A percentile compares a stretch with the other conserved stretches of the same genome.
Evolutionary conservation across 2,329 filamentous ascomycete species (phyloP).

Genomic region (Cladosporium phlei): DNA sequence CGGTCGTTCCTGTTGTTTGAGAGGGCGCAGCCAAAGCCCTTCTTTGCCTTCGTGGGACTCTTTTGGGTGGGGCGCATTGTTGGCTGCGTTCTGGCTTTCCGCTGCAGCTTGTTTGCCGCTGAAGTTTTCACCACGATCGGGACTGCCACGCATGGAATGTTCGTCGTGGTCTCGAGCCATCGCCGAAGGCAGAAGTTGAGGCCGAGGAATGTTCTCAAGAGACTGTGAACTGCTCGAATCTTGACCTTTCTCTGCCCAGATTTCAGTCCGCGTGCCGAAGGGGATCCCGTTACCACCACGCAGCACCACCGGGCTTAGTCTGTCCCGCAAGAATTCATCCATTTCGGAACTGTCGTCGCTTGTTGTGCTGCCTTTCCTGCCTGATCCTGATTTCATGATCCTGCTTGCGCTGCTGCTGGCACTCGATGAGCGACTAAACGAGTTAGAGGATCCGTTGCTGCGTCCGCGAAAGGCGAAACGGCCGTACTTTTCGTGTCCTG

Average conservation of each 20-base stretch:
- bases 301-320: constrained; percentile 41
- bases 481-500: constrained; percentile 84
- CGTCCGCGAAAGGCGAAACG: constrained; percentile 61
- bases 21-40: constrained; percentile 32
- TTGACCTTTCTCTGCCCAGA: background rate
- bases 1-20: constrained; percentile 8
- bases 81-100: constrained; percentile 4
- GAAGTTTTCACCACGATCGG: background rate
- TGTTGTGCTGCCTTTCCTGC: constrained; percentile 40
- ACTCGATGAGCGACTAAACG: constrained; percentile 44
- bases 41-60: constrained; percentile 31
- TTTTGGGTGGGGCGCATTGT: constrained; percentile 11
- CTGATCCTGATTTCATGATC: constrained; percentile 31
- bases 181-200: constrained; percentile 28
- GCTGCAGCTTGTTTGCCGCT: background rate
- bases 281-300: constrained; percentile 43
- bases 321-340: constrained; percentile 44
- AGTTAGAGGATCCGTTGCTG: constrained; percentile 54
- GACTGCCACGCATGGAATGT: too few relatives aligned
- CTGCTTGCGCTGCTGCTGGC: constrained; percentile 37
- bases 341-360: constrained; percentile 40
- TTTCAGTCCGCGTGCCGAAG: constrained; percentile 18
- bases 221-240: constrained; percentile 18
- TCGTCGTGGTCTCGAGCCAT: too few relatives aligned
- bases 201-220: constrained; percentile 19